Conservation (phyloP, 257 asterid species). For the Haberlea rhodopensis region DNA sequence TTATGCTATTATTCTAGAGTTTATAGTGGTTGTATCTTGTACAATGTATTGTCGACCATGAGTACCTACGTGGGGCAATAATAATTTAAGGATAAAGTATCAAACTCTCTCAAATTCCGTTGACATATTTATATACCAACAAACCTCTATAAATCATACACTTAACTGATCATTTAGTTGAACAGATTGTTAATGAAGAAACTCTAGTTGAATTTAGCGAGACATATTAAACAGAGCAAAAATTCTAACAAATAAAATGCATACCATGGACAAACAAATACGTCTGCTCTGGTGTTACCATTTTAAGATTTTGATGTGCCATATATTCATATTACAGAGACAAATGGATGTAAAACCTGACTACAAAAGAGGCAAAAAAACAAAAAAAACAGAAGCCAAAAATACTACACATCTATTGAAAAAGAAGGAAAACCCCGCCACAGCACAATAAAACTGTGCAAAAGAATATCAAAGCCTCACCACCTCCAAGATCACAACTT, state of each 20-base stretch:
- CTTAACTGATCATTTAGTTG: too few relatives aligned
- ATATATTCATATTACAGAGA: slow-evolving; percentile 32
- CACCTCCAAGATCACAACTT: slow-evolving; percentile 35
- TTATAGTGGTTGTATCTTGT: too few relatives aligned
- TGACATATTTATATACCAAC: too few relatives aligned
- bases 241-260: slow-evolving; percentile 22
- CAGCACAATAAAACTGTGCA: slow-evolving; percentile 45
- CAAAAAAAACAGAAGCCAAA: slow-evolving; percentile 9
- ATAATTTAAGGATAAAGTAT: too few relatives aligned
- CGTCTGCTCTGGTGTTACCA: slow-evolving; percentile 25
- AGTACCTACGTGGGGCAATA: too few relatives aligned
- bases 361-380: slow-evolving; percentile 12
- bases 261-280: slow-evolving; percentile 31
- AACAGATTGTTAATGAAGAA: neutral
- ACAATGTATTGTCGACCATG: too few relatives aligned
- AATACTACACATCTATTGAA: slow-evolving; percentile 24
- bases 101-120: too few relatives aligned
- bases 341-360: slow-evolving; percentile 35
- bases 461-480: slow-evolving; percentile 55
- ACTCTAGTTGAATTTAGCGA: neutral
- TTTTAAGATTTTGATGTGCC: slow-evolving; percentile 23
- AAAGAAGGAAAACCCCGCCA: slow-evolving; percentile 29
- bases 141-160: too few relatives aligned
- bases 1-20: too few relatives aligned
- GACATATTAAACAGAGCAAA: neutral